Base-by-base conservation (phyloP, 2,329 filamentous ascomycete genomes). In the Xylaria sp. region DNA sequence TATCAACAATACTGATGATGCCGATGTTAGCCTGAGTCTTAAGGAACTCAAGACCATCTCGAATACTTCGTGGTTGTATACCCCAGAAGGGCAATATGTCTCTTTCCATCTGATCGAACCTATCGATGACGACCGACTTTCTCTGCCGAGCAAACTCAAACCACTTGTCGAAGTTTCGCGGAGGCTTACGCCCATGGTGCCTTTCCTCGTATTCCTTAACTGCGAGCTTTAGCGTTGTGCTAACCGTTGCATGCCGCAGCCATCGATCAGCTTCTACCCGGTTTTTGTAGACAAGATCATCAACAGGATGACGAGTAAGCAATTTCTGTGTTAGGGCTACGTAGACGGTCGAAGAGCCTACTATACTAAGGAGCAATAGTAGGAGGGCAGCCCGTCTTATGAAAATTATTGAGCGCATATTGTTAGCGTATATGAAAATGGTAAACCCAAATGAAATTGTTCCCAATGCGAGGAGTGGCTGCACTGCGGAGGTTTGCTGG, bases 101-200 rank as follows among this genome's bases (percentile, higher is more conserved):
- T 56, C 87, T 82, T 67, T 91, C 87, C 56, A 96, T 92, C 48
- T 90, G 91, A 67, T 91, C 88, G 68, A 91, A 97, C 64, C 91
- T 87, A 70, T 97, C 93, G 56, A 95, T 87, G 53, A 96, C 80
- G 54, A 86, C 80, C 0, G 93, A 90, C 1, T 84, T 82, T 59
- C 83, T 86, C n/a, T 84, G 80, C 63, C 84, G 85, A 4, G 92
- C 91, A 70, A 91, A 92, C 19, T 89, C 83, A 72, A 89, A 96
- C 93, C 93, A 97, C 67, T 88, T 87, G 69, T 93, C 90, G 69
- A 96, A 97, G 60, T 90, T 85, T 1, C 89, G 90, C 10, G 93
- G 93, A 15, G 93, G 92, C 27, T 86, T 79, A 62, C 92, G 85
- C 13, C 87, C 86, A 68, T 90, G 68, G 60, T 86, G 79, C 4